Conservation (phyloP, 208 protist genomes). For the Wallacemonas sp. region DNA sequence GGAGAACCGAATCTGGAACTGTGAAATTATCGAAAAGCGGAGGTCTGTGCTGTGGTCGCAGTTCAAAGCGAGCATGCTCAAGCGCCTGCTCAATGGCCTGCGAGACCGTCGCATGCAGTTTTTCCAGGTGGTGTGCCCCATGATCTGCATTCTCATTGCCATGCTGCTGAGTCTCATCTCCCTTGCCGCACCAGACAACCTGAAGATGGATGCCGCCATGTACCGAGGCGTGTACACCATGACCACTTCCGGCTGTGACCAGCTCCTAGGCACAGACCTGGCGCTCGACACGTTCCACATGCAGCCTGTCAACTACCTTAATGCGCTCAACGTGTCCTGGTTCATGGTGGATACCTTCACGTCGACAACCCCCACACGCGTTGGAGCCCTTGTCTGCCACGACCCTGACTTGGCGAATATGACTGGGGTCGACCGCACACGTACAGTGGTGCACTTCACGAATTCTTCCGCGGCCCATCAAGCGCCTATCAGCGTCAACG, state of each 20-base stretch:
- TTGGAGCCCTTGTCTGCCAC: constrained; percentile 20
- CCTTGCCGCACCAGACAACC: background rate
- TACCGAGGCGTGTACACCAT: constrained; percentile 15
- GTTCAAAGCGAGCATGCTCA: constrained; percentile 25
- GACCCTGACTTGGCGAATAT: constrained; percentile 20
- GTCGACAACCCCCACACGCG: constrained; percentile 6
- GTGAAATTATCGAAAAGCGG: background rate
- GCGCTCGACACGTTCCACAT: constrained; percentile 19
- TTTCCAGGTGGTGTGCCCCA: constrained; percentile 38
- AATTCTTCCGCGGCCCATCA: constrained; percentile 36
- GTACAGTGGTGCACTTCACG: constrained; percentile 20
- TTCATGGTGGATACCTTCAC: constrained; percentile 28
- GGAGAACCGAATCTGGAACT: constrained; percentile 26
- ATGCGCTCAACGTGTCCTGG: constrained; percentile 13
- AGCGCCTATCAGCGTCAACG: constrained; percentile 19
- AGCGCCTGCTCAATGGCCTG: constrained; percentile 27
- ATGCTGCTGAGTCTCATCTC: constrained; percentile 38
- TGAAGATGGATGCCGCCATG: constrained; percentile 19
- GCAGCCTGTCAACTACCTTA: background rate
- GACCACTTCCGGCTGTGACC: constrained; percentile 28
- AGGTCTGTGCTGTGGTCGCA: constrained; percentile 7
- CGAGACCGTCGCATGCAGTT: constrained; percentile 30
- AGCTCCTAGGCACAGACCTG: constrained; percentile 7
- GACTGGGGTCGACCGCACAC: background rate
- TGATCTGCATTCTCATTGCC: constrained; percentile 37